A percentile compares a stretch with the other conserved stretches of the same genome.
Evolutionary conservation across 441 rosid genomes (phyloP).

Genomic region (Capsella rubella): DNA sequence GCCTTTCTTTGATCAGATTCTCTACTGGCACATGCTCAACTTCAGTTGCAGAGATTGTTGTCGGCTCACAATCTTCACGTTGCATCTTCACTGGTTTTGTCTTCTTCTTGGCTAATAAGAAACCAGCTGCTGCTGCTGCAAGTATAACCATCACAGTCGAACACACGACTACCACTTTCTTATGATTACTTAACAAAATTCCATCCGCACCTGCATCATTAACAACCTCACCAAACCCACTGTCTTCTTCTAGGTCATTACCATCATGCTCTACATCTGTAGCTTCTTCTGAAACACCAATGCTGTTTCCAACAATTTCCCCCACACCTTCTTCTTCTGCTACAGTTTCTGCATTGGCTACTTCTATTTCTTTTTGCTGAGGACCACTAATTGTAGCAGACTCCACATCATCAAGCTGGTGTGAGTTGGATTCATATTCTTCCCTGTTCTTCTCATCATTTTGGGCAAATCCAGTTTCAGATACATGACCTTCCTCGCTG

Average conservation of each 20-base stretch:
- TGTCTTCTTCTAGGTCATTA: conserved; percentile 39
- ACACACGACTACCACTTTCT: conserved; percentile 43
- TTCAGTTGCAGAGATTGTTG: conserved; percentile 28
- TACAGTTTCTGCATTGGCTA: conserved; percentile 18
- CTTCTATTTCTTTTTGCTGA: conserved; percentile 31
- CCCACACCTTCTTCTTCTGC: conserved; percentile 2
- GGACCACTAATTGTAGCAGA: conserved; percentile 29
- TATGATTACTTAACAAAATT: conserved; percentile 29
- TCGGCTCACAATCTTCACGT: conserved; percentile 37
- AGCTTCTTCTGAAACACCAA: conserved; percentile 26
- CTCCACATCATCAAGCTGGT: conserved; percentile 17
- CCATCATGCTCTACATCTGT: conserved; percentile 18
- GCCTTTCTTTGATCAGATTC: conserved; percentile 46
- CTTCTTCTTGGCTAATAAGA: conserved; percentile 51
- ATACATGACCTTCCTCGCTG: conserved; percentile 25
- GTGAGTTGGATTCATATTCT: conserved; percentile 16
- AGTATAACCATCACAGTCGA: conserved; percentile 52
- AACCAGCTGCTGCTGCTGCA: conserved; percentile 52
- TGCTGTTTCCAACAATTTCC: conserved; percentile 15
- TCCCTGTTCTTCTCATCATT: conserved; percentile 25
- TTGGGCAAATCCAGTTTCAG: conserved; percentile 6
- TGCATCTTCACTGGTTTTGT: conserved; percentile 32
- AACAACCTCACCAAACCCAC: conserved; percentile 26
- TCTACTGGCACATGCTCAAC: conserved; percentile 39
- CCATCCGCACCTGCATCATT: conserved; percentile 33